phyloP scores from a whole-genome alignment of 2,329 filamentous ascomycete genomes.

The Trichoderma arundinaceum region DNA sequence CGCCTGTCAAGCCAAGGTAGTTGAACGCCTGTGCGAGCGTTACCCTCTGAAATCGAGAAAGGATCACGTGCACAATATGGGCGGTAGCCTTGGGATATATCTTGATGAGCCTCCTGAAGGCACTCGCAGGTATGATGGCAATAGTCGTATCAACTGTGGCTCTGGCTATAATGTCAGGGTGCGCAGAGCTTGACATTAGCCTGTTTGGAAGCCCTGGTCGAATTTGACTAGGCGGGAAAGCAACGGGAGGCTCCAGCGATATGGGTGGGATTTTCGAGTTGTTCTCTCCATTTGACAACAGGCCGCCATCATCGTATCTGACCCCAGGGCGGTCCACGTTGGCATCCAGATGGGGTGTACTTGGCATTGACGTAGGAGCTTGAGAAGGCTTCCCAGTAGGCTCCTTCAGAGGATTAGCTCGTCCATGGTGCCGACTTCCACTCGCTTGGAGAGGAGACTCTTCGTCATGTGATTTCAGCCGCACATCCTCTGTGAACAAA shows the following conservation, averaged over 20 bases:
- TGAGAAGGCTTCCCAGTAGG: slow-evolving; percentile 28
- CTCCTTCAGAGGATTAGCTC: slow-evolving; percentile 39
- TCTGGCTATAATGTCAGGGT: slow-evolving; percentile 96
- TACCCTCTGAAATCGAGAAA: slow-evolving; percentile 91
- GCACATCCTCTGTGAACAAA: slow-evolving; percentile 93
- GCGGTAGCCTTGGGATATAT: slow-evolving; percentile 96
- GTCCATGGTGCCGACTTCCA: slow-evolving; percentile 41
- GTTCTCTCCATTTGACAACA: slow-evolving; percentile 29
- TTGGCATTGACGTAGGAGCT: slow-evolving; percentile 44
- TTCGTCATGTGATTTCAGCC: slow-evolving; percentile 75
- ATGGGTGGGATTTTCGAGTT: slow-evolving; percentile 72
- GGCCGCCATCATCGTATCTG: slow-evolving; percentile 33
- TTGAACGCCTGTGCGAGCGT: slow-evolving; percentile 93
- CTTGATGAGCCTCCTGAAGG: slow-evolving; percentile 88
- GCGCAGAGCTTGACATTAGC: slow-evolving; percentile 72
- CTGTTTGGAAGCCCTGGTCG: slow-evolving; percentile 51
- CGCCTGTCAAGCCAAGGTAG: slow-evolving; percentile 88
- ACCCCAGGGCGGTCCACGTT: slow-evolving; percentile 32
- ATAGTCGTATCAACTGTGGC: slow-evolving; percentile 97
- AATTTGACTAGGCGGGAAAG: slow-evolving; percentile 42
- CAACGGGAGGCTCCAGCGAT: slow-evolving; percentile 63
- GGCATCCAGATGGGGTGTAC: slow-evolving; percentile 48
- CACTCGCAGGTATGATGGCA: slow-evolving; percentile 95
- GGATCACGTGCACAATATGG: slow-evolving; percentile 96
- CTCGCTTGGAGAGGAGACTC: slow-evolving; percentile 38